These are phyloP conservation scores for Sarocladium kiliense DNA, from an alignment of 2,329 filamentous ascomycete species.

Conservation along the genomic window DNA sequence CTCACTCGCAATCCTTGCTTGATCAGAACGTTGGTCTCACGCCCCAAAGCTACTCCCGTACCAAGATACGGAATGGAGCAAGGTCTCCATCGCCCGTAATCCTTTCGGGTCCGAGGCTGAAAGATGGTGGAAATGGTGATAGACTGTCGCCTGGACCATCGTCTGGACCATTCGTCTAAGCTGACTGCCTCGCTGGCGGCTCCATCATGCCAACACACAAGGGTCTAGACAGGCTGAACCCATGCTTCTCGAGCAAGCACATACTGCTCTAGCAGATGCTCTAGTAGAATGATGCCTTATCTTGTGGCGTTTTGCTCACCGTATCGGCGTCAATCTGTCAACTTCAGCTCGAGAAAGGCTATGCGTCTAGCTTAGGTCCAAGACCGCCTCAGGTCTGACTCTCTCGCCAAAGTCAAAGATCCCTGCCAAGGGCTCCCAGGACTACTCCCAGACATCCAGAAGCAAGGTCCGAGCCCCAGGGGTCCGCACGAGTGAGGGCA, in stretches of 20 bases:
- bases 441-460: background rate
- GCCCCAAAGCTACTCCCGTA: background rate
- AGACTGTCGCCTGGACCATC: background rate
- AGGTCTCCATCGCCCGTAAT: background rate
- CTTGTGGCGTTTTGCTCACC: conserved; percentile 1
- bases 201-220: too few species aligned
- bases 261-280: background rate
- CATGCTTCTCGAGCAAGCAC: background rate
- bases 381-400: background rate
- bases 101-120: background rate
- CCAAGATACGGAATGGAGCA: background rate
- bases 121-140: background rate
- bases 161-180: background rate
- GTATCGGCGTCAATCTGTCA: background rate
- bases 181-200: too few species aligned
- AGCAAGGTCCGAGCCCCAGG: background rate
- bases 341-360: background rate
- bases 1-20: background rate
- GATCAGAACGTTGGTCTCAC: background rate
- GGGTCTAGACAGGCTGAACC: too few species aligned
- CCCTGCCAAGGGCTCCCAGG: background rate
- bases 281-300: background rate
- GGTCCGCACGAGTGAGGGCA: background rate
- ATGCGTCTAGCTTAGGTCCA: background rate
- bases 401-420: background rate